Conservation (phyloP, 176 grass and related monocot species). For the Stipa capillata region DNA sequence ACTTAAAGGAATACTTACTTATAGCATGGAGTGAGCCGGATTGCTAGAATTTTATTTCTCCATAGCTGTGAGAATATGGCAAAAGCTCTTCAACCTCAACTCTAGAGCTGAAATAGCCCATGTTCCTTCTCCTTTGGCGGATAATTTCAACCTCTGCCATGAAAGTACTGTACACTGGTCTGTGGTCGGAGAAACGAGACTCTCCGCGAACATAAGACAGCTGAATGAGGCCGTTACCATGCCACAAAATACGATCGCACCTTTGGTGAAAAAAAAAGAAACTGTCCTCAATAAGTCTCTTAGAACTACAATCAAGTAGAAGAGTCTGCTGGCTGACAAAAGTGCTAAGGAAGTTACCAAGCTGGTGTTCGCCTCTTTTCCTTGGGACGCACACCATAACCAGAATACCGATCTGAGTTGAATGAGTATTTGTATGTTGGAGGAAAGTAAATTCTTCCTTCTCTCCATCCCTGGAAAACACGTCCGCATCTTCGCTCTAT, state of each 20-base stretch:
- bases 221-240: constrained; percentile 68
- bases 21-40: not conserved
- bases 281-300: not conserved
- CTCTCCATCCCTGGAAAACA: constrained; percentile 93
- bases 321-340: not conserved
- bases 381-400: constrained; percentile 60
- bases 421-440: constrained; percentile 98
- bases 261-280: constrained; percentile 20
- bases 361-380: constrained; percentile 93
- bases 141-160: constrained; percentile 79
- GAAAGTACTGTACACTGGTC: constrained; percentile 85
- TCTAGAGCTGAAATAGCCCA: constrained; percentile 67
- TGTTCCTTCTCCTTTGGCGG: constrained; percentile 55
- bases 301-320: not conserved
- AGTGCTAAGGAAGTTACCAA: constrained; percentile 48
- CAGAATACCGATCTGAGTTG: constrained; percentile 89
- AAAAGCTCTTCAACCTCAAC: constrained; percentile 93
- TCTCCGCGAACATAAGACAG: constrained; percentile 79
- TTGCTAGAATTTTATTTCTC: constrained; percentile 47
- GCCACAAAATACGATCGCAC: constrained; percentile 94
- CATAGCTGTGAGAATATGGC: constrained; percentile 41
- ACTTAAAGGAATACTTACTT: not conserved
- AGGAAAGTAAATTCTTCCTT: constrained; percentile 96
- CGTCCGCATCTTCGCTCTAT: constrained; percentile 69
- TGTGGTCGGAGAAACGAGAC: constrained; percentile 88